Evolutionary conservation across 1,284 basidiomycete species (phyloP), one percentile per base, ranked within the genome.

Genomic region (Ceratobasidium sp.): DNA sequence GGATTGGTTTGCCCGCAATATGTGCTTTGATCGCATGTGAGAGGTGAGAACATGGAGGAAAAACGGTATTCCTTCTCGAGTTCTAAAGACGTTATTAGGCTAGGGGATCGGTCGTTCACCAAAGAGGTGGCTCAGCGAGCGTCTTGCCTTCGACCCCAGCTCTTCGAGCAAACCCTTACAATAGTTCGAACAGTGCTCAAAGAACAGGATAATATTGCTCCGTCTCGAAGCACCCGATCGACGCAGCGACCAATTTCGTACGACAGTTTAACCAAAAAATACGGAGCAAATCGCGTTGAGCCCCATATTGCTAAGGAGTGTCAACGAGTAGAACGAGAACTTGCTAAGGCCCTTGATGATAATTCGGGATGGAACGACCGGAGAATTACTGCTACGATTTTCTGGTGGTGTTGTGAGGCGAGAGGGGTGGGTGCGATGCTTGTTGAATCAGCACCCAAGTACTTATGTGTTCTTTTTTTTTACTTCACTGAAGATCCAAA

Each of bases 361-460:
- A 75, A 61, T 15, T 53, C 58, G 47, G 71, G 71, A 3, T 75
- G 71, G 71, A 65, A 64, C 39, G 71, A 75, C 20, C 45, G 71
- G 13, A 56, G 71, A 20, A 75, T 75, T n/a, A 75, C 71, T 35
- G 71, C 71, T 37, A 75, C 71, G 45, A 56, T 75, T 64, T 75
- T 75, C 26, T 75, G 71, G 71, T 75, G 71, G 71, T 75, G 71
- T 35, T 75, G 71, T 49, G 71, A 75, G 47, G 71, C 71, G 61
- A 45, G 71, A 28, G 71, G 71, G 61, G 71, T 75, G 49, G 31
- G 71, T 65, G 45, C 20, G 17, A 28, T 8, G 37, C 11, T 17
- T 45, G 45, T 37, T 60, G n/a, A 42, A 35, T 51, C 39, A 49
- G 33, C 26, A 35, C 45, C 33, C 23, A 26, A 51, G n/a, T 26